Percentiles rank a stretch among this genome's conserved stretches.
Conservation (phyloP, 2,329 filamentous ascomycete genomes). For the Sphaerulina musiva region DNA sequence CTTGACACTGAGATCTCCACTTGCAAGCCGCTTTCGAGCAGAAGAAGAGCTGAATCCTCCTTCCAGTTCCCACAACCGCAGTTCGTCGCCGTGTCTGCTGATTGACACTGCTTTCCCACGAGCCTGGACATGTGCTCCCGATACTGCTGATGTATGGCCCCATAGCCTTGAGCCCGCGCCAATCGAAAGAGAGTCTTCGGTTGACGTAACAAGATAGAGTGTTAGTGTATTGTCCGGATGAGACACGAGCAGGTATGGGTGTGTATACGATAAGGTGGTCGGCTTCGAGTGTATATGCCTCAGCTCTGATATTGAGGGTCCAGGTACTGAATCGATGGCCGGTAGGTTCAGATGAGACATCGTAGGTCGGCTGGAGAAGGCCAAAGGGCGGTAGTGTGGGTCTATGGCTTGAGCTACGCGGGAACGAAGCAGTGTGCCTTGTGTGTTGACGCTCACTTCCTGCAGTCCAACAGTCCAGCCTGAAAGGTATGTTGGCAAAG, state of each 20-base stretch:
- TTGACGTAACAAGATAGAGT: slow-evolving; percentile 73
- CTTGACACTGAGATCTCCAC: slow-evolving; percentile 49
- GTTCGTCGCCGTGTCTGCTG: slow-evolving; percentile 61
- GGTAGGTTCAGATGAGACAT: slow-evolving; percentile 24
- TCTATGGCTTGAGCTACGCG: slow-evolving; percentile 47
- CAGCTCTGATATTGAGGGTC: slow-evolving; percentile 20
- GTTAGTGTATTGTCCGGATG: slow-evolving; percentile 83
- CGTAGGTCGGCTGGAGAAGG: slow-evolving; percentile 29
- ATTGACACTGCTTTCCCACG: slow-evolving; percentile 87
- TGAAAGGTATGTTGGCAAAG: slow-evolving; percentile 64
- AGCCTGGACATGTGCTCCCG: slow-evolving; percentile 74
- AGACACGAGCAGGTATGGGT: slow-evolving; percentile 79
- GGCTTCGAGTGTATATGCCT: slow-evolving; percentile 38
- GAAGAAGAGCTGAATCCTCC: slow-evolving; percentile 51
- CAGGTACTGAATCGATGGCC: slow-evolving; percentile 8
- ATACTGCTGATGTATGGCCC: slow-evolving; percentile 87
- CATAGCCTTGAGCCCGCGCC: slow-evolving; percentile 70
- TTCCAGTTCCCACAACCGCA: slow-evolving; percentile 83
- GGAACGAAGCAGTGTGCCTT: slow-evolving; percentile 45
- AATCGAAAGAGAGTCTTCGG: slow-evolving; percentile 57
- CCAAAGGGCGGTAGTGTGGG: slow-evolving; percentile 41
- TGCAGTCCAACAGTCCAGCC: slow-evolving; percentile 93
- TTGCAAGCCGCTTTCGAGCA: slow-evolving; percentile 38
- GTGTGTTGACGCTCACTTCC: slow-evolving; percentile 62
- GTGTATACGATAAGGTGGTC: slow-evolving; percentile 51